Evolutionary conservation across 2,329 filamentous ascomycete species (phyloP), one percentile per base, ranked within the genome.

Genomic region (Ophiostoma sp.): DNA sequence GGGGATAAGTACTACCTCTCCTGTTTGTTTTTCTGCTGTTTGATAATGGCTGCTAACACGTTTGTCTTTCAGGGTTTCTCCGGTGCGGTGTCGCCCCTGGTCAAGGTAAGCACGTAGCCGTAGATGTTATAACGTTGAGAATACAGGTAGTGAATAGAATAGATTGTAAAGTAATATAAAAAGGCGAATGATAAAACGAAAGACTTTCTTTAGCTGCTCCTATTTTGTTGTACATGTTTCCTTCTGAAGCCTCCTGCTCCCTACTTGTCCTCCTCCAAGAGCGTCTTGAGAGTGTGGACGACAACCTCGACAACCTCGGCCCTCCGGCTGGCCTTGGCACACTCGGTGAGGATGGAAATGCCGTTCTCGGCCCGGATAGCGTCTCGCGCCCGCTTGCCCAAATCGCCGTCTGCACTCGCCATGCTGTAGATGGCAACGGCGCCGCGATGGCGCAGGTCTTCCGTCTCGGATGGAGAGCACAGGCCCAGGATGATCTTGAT

Each of bases 401-500:
- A 83, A 17, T 89, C 86, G 1, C 87, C 90, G 8, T 90, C 87
- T 4, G 44, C 67, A 31, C 86, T 86, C 13, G 83, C 83, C 76
- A 97, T 82, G 77, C 96, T 96, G 72, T 87, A 83, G 20, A 95
- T 78, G 71, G 89, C 87, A 35, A 94, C 92, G 1, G 91, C 86
- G 0, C 93, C 95, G 8, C 95, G 82, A 77, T 90, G 87, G 68
- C 87, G 82, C 71, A 94, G 76, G 70, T 89, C 87, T 75, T 91
- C 89, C 69, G 84, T 85, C 6, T 90, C 86, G 73, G 97, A 93
- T 73, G 97, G 93, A 20, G 83, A 82, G 76, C 93, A 96, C 76
- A 98, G 80, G 0, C 84, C 87, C n/a, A 99, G 79, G n/a, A 98
- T 76, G n/a, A 92, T 87, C 72, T 88, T 84, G 4, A 95, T 84